These are phyloP conservation scores for Metarhizium anisopliae DNA, from an alignment of 2,329 filamentous ascomycete genomes.

Conservation along the genomic window DNA sequence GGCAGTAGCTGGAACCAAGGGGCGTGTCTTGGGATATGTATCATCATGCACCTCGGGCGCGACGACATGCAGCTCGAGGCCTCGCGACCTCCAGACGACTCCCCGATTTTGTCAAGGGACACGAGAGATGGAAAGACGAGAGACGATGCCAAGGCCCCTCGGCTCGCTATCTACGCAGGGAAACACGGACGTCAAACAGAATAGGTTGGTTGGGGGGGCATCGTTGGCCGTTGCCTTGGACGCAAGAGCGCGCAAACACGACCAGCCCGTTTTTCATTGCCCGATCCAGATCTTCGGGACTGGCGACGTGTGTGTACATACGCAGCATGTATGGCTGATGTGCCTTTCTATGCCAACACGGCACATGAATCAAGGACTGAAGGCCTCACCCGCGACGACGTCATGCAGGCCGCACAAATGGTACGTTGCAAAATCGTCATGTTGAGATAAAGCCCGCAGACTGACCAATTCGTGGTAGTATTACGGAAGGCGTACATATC, in stretches of 20 bases:
- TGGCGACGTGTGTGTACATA: background rate
- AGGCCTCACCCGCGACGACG: background rate
- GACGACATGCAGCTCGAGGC: too few relatives aligned
- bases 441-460: background rate
- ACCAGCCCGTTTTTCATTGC: background rate
- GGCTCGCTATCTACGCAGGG: background rate
- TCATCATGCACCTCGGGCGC: background rate
- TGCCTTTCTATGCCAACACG: background rate
- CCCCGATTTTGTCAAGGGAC: background rate
- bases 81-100: background rate
- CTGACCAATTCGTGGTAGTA: background rate
- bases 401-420: background rate
- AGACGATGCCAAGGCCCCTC: background rate
- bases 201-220: background rate
- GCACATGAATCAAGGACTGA: background rate
- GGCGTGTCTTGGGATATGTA: conserved; percentile 2
- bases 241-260: background rate
- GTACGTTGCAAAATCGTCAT: background rate
- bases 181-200: background rate
- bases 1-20: conserved; percentile 11
- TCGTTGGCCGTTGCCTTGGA: background rate
- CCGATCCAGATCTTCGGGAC: conserved; percentile 7
- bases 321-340: background rate
- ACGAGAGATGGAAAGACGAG: background rate
- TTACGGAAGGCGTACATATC: background rate